These are phyloP conservation scores for Colletotrichum lentis DNA, from an alignment of 2,329 filamentous ascomycete genomes.

Conservation along the genomic window DNA sequence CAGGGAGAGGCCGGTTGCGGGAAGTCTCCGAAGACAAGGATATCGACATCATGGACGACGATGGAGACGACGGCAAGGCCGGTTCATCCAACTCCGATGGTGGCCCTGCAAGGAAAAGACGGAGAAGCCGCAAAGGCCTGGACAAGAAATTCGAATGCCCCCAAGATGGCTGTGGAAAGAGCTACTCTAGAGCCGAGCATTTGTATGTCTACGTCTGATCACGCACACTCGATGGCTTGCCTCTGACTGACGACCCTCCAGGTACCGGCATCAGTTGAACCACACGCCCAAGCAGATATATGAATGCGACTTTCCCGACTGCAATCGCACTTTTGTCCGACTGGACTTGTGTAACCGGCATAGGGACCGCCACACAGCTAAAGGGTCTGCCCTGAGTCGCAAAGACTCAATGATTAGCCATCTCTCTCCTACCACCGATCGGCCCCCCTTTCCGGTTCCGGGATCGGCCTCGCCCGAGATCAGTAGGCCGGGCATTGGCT, in stretches of 20 bases:
- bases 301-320: conserved; percentile 90
- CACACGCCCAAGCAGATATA: conserved; percentile 97
- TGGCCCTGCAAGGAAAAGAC: conserved; percentile 65
- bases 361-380: conserved; percentile 80
- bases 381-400: conserved; percentile 78
- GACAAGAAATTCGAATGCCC: conserved; percentile 88
- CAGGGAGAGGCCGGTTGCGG: conserved; percentile 52
- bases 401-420: conserved; percentile 73
- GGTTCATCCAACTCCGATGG: conserved; percentile 64
- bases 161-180: conserved; percentile 89
- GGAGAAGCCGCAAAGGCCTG: conserved; percentile 77
- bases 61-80: conserved; percentile 52
- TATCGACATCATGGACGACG: conserved; percentile 52
- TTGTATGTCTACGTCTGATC: conserved; percentile 67
- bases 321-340: conserved; percentile 88
- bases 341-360: conserved; percentile 91
- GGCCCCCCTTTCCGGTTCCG: conserved; percentile 51
- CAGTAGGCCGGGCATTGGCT: conserved; percentile 54
- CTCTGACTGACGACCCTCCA: conserved; percentile 47
- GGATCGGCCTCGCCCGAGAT: conserved; percentile 59
- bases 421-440: conserved; percentile 54
- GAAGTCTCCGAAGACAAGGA: conserved; percentile 56
- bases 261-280: conserved; percentile 91
- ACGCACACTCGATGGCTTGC: background rate
- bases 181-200: conserved; percentile 95